Percentiles rank a stretch among this genome's conserved stretches.
phyloP scores from a whole-genome alignment of 768 basidiomycete genomes.

The Infundibulicybe gibba region DNA sequence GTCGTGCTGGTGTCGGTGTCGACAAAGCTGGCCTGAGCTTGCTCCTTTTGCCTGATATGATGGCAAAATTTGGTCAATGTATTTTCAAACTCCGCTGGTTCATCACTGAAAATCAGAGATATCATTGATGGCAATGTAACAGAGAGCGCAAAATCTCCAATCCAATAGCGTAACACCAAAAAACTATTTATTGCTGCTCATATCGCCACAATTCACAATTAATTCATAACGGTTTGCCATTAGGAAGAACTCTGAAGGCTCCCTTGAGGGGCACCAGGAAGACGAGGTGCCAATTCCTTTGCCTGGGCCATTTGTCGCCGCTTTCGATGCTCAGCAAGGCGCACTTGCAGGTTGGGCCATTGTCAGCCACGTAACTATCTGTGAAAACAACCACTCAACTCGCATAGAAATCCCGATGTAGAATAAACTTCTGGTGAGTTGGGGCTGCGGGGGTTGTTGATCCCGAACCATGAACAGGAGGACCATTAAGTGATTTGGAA shows the following conservation, averaged over 20 bases:
- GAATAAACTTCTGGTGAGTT: constrained; percentile 67
- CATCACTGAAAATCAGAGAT: no score
- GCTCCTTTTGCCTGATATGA: neutral
- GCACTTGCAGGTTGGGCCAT: constrained; percentile 37
- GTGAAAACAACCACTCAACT: constrained; percentile 28
- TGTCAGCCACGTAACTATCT: neutral
- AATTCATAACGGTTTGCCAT: neutral
- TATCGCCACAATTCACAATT: no score
- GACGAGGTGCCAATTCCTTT: constrained; percentile 65
- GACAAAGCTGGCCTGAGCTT: no score
- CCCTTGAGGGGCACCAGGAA: constrained; percentile 59
- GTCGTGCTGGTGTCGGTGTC: no score
- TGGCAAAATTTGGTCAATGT: constrained; percentile 2
- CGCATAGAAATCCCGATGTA: constrained; percentile 82
- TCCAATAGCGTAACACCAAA: no score
- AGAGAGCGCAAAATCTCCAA: no score
- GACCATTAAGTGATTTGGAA: no score
- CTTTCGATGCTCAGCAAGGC: constrained; percentile 71
- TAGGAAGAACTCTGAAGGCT: neutral
- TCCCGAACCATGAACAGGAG: no score
- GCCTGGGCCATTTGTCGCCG: constrained; percentile 62
- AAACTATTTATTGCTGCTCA: no score
- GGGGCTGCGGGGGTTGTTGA: constrained; percentile 30
- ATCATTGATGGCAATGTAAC: no score
- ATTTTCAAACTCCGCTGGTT: constrained; percentile 2